Percentiles rank a stretch among this genome's conserved stretches.
phyloP scores from a whole-genome alignment of 805 yeast genomes.

The Blastobotrys attinorum region DNA sequence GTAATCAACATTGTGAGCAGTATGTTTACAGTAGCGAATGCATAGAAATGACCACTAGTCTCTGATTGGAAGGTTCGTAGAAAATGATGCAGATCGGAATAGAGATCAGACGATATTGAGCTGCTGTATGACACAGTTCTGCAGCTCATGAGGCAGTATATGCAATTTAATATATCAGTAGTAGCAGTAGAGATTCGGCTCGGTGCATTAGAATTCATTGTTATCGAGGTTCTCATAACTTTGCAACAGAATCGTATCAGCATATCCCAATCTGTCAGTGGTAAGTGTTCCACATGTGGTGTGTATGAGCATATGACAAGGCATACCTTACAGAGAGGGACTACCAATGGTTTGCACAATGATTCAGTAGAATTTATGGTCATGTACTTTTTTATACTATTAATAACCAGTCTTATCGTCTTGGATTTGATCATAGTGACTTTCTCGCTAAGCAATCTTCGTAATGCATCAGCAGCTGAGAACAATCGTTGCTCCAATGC shows the following conservation, averaged over 20 bases:
- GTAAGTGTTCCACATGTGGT: conserved; percentile 5
- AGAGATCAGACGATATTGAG: too few species aligned
- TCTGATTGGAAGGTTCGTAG: background rate
- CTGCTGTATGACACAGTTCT: background rate
- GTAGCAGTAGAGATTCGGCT: background rate
- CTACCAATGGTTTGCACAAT: conserved; percentile 1
- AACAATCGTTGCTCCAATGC: background rate
- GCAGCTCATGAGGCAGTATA: background rate
- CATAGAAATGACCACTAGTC: background rate
- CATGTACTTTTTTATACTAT: background rate
- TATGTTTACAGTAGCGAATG: background rate
- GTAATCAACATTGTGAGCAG: background rate
- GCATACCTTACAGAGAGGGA: conserved; percentile 1
- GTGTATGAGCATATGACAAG: background rate
- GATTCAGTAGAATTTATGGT: background rate
- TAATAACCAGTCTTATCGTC: background rate
- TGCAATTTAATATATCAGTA: background rate
- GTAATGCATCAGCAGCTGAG: background rate
- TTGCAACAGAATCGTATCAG: background rate
- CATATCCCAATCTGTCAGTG: background rate
- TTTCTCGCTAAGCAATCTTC: background rate
- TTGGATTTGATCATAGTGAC: background rate
- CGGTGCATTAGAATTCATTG: too few species aligned
- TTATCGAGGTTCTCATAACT: too few species aligned
- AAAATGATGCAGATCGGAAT: background rate